Base-by-base conservation (phyloP, 73 alveolate species). In the Tetrahymena malaccensis region DNA sequence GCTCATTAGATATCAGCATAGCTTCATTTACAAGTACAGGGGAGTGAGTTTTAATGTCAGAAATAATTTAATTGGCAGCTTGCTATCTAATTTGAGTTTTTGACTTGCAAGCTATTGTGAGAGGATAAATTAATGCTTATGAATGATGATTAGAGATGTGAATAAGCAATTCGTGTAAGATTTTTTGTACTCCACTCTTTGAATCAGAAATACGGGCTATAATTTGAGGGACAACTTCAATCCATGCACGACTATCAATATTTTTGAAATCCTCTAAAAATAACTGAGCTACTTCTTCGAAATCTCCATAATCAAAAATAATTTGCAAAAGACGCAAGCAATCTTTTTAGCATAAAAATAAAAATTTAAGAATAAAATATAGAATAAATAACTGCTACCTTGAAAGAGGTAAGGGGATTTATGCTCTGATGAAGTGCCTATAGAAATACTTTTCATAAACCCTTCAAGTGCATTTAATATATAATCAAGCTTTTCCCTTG, bases 201-300 rank as follows among this genome's bases (percentile, higher is more conserved):
- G 98, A 97, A 3, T 98, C 97, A 93, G 98, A 98, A 35, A 99
- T 98, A 94, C 99, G 97, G 10, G 99, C 99, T 33, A 99, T 97
- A 35, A 99, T 96, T 97, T 99, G 98, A 12, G 99, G 99, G 55
- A 99, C 98, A 16, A 99, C 99, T 38, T 98, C 98, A 21, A 99
- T 98, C 99, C 99, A 99, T 21, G 97, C 97, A 93, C 98, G 98
- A 38, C 96, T 96, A 85, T 98, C 98, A 34, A 99, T 97, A 94
- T 93, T 96, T 89, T 98, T 98, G 96, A 97, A 98, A 34, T 98
- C 98, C 35, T 96, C 96, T 96, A 97, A 96, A 95, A 99, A 97
- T 70, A 94, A 96, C 83, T 97, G 95, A 93, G 98, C 98, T 33
- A 99, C 97, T 85, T 97, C 97, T 33, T 96, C 97, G 25, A 96